Percentiles rank a stretch among this genome's conserved stretches.
Conservation (phyloP, 768 basidiomycete genomes). For the Amanita muscaria region DNA sequence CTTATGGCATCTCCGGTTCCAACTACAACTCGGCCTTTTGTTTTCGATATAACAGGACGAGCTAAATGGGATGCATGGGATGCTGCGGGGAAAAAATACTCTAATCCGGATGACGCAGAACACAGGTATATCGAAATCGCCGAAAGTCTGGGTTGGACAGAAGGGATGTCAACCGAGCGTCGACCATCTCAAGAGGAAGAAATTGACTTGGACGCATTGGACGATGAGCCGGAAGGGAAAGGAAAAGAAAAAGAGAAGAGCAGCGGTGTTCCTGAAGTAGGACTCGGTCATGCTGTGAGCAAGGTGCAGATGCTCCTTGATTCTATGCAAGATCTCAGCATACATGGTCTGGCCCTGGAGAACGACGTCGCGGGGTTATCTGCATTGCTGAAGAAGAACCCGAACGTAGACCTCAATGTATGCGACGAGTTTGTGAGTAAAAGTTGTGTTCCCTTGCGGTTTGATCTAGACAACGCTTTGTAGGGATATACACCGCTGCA, state of each 20-base stretch:
- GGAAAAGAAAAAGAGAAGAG: conserved; percentile 8
- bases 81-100: conserved; percentile 39
- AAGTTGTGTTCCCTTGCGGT: no score
- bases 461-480: conserved; percentile 1
- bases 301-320: conserved; percentile 36
- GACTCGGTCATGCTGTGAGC: conserved; percentile 61
- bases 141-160: conserved; percentile 57
- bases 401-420: conserved; percentile 44
- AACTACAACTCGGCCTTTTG: conserved; percentile 50
- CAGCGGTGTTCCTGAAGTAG: conserved; percentile 22
- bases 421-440: conserved; percentile 73
- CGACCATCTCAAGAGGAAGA: conserved; percentile 19
- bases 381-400: conserved; percentile 31
- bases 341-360: conserved; percentile 57
- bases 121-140: conserved; percentile 63
- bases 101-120: conserved; percentile 41
- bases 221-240: conserved; percentile 19
- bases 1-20: conserved; percentile 53
- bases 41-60: conserved; percentile 72
- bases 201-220: conserved; percentile 40
- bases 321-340: conserved; percentile 27
- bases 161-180: conserved; percentile 15
- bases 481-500: conserved; percentile 89
- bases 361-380: conserved; percentile 41
- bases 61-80: conserved; percentile 89